phyloP scores from a whole-genome alignment of 345 rosid species.

The Rhodamnia argentea region DNA sequence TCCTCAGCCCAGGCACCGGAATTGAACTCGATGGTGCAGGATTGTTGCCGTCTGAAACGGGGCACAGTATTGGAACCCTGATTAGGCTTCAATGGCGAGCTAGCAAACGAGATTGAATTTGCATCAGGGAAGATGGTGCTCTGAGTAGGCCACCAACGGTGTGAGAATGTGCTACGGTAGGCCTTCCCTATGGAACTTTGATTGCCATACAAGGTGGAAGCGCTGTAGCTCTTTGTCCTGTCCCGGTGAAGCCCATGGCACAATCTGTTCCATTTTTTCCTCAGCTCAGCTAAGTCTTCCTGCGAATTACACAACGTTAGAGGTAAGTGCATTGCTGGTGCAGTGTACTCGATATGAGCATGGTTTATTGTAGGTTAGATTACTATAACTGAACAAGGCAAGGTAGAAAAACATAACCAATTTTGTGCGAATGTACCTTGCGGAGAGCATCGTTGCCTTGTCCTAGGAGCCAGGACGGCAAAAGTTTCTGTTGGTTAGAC shows the following conservation, averaged over 20 bases:
- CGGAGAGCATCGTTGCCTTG: constrained; percentile 23
- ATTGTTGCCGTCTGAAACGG: constrained; percentile 57
- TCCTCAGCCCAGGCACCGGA: constrained; percentile 16
- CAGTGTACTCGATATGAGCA: not conserved
- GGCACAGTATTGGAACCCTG: constrained; percentile 31
- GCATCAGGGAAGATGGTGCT: constrained; percentile 35
- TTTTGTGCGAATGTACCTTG: constrained; percentile 28
- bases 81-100: constrained; percentile 24
- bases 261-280: constrained; percentile 64
- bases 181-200: constrained; percentile 20
- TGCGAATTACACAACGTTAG: constrained; percentile 6
- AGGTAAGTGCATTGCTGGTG: not conserved
- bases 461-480: constrained; percentile 67
- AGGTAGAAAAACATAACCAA: not conserved
- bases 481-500: constrained; percentile 34
- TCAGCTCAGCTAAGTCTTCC: constrained; percentile 46
- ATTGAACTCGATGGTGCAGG: constrained; percentile 60
- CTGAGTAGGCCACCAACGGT: constrained; percentile 42
- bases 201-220: not conserved
- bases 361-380: not conserved
- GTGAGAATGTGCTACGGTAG: constrained; percentile 20
- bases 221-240: constrained; percentile 3
- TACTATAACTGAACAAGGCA: not conserved
- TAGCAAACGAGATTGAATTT: constrained; percentile 28
- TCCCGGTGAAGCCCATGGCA: constrained; percentile 54